Conservation (phyloP, 108 stramenopile species). For the Phaeodactylum tricornutum region DNA sequence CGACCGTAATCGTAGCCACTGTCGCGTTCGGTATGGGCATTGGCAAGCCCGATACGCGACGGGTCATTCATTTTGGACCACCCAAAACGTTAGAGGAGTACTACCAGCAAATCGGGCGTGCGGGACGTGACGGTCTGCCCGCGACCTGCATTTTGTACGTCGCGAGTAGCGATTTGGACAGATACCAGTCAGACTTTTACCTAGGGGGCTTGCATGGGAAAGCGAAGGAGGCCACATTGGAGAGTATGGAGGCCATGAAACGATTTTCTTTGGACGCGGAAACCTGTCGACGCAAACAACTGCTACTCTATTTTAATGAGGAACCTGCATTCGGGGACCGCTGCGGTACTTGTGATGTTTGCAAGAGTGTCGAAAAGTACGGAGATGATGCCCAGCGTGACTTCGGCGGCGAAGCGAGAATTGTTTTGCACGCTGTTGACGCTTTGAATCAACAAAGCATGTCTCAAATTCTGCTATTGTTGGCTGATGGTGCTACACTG, state of each 20-base stretch:
- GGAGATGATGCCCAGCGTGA: slow-evolving; percentile 50
- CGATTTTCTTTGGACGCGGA: slow-evolving; percentile 37
- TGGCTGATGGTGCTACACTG: slow-evolving; percentile 38
- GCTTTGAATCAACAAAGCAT: slow-evolving; percentile 30
- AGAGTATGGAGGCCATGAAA: slow-evolving; percentile 43
- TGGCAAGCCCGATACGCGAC: slow-evolving; percentile 59
- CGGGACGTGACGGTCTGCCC: slow-evolving; percentile 86
- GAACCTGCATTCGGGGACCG: slow-evolving; percentile 49
- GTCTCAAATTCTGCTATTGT: slow-evolving; percentile 26
- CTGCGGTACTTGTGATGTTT: slow-evolving; percentile 78
- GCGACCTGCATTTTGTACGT: slow-evolving; percentile 64
- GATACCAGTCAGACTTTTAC: slow-evolving; percentile 70
- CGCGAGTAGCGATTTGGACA: slow-evolving; percentile 49
- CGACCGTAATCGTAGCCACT: slow-evolving; percentile 85
- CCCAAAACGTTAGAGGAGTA: slow-evolving; percentile 92
- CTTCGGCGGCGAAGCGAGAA: slow-evolving; percentile 46
- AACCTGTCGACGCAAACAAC: slow-evolving; percentile 46
- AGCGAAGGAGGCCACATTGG: slow-evolving; percentile 24
- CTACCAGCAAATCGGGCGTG: slow-evolving; percentile 95
- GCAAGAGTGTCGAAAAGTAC: slow-evolving; percentile 20
- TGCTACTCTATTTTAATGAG: slow-evolving; percentile 72
- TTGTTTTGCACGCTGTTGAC: slow-evolving; percentile 33
- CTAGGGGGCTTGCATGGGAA: slow-evolving; percentile 30
- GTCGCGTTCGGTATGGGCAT: slow-evolving; percentile 98
- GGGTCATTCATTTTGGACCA: slow-evolving; percentile 82